Base-by-base conservation (phyloP, 1,284 basidiomycete genomes). In the Volvariella surrecta region DNA sequence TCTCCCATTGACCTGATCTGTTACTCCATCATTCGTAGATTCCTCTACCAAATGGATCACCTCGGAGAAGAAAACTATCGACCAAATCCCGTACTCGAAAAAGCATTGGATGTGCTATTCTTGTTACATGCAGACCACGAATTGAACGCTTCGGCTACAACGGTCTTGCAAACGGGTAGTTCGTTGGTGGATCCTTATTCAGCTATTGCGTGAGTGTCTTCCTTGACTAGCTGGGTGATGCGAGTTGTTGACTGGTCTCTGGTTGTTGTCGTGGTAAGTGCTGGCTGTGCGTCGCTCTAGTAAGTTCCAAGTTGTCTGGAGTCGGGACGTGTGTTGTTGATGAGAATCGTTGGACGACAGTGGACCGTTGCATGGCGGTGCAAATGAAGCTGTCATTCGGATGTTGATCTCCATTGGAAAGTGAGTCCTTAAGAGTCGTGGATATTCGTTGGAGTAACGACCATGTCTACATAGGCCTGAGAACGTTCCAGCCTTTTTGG, bases 111-210 rank as follows among this genome's bases (percentile, higher is more conserved):
- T 56, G 76, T 82, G 13, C 66, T 93, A 18, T 93, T 93, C 70
- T 69, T 93, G 45, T 66, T 92, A 15, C 89, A 93, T 55, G 89
- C 89, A 0, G 90, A 93, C 57, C 89, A 91, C 56, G 89, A 92
- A 56, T 64, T 92, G 52, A 93, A 93, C 51, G 87, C 86, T 13
- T 84, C 79, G 2, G 79, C 83, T 37, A 89, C 89, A 1, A 89
- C 89, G 0, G 84, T 89, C 15, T 66, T 91, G 42, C 89, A 91
- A 56, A 88, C 86, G 0, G 88, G 77, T n/a, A 88, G 83, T 48
- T 89, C 89, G 3, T 70, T 93, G 19, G 89, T 89, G 2, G 89
- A 92, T 53, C 89, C 90, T 0, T 93, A 86, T 59, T 86, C 82
- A 42, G 89, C 87, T 3, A 76, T 93, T 43, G 79, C 88, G 73